Evolutionary conservation across 164 flowering plant species (phyloP).

Genomic region (Euptelea pleiosperma): DNA sequence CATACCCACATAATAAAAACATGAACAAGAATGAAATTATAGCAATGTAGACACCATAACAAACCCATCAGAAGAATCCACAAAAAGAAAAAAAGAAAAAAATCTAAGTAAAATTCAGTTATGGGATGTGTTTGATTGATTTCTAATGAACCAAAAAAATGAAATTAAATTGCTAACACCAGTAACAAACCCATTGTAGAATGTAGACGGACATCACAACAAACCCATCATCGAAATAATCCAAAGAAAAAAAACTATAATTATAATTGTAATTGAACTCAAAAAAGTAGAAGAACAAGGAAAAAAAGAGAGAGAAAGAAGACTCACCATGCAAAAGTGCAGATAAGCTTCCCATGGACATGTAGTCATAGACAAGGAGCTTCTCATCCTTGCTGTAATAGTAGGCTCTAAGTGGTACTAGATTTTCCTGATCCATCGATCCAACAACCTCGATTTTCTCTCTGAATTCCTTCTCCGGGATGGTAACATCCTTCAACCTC

Average conservation of each 20-base stretch:
- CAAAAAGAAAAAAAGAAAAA: no score
- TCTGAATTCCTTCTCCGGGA: slow-evolving; percentile 65
- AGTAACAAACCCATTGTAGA: no score
- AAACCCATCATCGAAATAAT: slow-evolving; percentile 2
- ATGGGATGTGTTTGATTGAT: no score
- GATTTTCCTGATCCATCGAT: slow-evolving; percentile 55
- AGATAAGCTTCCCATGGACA: slow-evolving; percentile 95
- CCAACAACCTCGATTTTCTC: slow-evolving; percentile 77
- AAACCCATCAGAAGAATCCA: no score
- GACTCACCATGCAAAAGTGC: slow-evolving; percentile 90
- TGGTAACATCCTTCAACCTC: slow-evolving; percentile 74
- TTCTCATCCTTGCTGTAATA: slow-evolving; percentile 71
- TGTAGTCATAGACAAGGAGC: slow-evolving; percentile 87
- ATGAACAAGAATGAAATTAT: not conserved
- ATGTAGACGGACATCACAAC: no score
- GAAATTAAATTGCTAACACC: no score
- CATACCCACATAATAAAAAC: no score
- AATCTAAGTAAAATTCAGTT: no score
- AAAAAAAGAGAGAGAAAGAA: not conserved
- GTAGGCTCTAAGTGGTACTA: slow-evolving; percentile 83
- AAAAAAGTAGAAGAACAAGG: not conserved
- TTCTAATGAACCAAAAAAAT: no score
- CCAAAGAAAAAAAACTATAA: not conserved
- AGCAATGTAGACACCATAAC: not conserved
- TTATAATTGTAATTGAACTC: not conserved